These are phyloP conservation scores for Nephelium lappaceum DNA, from an alignment of 345 rosid genomes.

Conservation along the genomic window DNA sequence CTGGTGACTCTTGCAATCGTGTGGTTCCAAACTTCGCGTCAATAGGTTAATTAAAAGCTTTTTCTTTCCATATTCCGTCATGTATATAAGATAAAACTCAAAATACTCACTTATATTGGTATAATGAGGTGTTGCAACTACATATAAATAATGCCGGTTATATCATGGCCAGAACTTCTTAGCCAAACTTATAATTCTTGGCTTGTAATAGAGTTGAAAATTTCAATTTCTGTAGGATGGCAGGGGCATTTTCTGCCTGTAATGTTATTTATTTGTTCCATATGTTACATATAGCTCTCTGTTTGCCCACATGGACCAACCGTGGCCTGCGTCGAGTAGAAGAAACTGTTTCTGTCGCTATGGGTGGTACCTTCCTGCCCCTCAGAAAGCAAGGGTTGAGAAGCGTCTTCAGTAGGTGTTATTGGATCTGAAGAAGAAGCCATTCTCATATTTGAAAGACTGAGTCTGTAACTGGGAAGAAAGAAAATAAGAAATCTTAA, in stretches of 20 bases:
- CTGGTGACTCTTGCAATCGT: conserved; percentile 79
- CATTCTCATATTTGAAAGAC: too few relatives aligned
- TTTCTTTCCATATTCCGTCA: neutral
- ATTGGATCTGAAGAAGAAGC: too few relatives aligned
- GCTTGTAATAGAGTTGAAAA: neutral
- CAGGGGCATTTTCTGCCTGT: neutral
- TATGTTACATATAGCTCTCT: too few relatives aligned
- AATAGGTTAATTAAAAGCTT: conserved; percentile 23
- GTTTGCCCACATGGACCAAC: too few relatives aligned
- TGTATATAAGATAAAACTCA: neutral
- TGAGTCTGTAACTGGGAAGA: too few relatives aligned
- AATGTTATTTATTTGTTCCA: neutral
- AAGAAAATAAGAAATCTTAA: too few relatives aligned
- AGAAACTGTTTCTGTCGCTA: too few relatives aligned
- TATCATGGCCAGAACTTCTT: neutral
- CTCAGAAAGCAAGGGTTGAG: too few relatives aligned
- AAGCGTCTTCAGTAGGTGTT: too few relatives aligned
- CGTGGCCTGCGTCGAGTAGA: too few relatives aligned
- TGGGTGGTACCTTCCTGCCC: too few relatives aligned
- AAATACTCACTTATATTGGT: neutral
- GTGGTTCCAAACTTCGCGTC: conserved; percentile 51
- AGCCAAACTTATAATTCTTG: neutral
- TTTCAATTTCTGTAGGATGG: neutral
- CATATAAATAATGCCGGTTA: conserved; percentile 13
- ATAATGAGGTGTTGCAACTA: neutral